Percentiles rank a stretch among this genome's conserved stretches.
phyloP scores from a whole-genome alignment of 805 yeast genomes.

The Zygosaccharomyces kombuchaensis region DNA sequence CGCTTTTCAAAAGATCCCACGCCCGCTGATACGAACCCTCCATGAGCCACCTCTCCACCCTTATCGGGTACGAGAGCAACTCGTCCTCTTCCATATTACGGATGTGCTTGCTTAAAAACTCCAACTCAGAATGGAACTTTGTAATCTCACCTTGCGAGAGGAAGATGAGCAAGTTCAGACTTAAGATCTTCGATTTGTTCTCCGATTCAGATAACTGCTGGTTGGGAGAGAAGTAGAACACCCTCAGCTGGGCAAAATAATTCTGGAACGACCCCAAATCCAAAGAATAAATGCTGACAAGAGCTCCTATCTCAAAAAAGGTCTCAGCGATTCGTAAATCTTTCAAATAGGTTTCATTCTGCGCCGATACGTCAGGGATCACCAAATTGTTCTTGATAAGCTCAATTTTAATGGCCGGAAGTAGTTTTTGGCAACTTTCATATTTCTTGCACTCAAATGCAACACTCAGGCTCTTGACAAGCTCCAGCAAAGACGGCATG shows the following conservation, averaged over 20 bases:
- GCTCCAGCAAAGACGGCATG: conserved; percentile 54
- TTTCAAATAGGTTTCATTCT: conserved; percentile 40
- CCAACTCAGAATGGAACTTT: conserved; percentile 86
- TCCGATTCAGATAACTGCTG: conserved; percentile 41
- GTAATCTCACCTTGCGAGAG: conserved; percentile 82
- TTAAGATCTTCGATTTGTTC: conserved; percentile 67
- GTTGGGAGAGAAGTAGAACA: conserved; percentile 55
- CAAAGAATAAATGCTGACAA: conserved; percentile 62
- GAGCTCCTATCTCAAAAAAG: conserved; percentile 83
- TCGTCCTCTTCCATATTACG: conserved; percentile 56
- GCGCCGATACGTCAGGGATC: conserved; percentile 50
- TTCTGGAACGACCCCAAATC: conserved; percentile 66
- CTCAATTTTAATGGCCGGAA: conserved; percentile 73
- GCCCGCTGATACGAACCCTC: conserved; percentile 95
- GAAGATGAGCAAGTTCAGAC: conserved; percentile 70
- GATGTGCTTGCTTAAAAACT: conserved; percentile 51
- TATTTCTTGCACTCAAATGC: conserved; percentile 62
- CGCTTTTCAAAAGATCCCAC: conserved; percentile 58
- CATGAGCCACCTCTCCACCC: conserved; percentile 88
- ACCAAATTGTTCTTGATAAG: conserved; percentile 73
- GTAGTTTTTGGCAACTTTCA: conserved; percentile 51
- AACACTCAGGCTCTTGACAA: conserved; percentile 64
- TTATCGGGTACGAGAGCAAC: conserved; percentile 77
- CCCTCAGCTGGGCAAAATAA: conserved; percentile 66
- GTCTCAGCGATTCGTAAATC: conserved; percentile 78